Evolutionary conservation across 2,329 filamentous ascomycete species (phyloP).

Genomic region (Cladobotryum protrusum): DNA sequence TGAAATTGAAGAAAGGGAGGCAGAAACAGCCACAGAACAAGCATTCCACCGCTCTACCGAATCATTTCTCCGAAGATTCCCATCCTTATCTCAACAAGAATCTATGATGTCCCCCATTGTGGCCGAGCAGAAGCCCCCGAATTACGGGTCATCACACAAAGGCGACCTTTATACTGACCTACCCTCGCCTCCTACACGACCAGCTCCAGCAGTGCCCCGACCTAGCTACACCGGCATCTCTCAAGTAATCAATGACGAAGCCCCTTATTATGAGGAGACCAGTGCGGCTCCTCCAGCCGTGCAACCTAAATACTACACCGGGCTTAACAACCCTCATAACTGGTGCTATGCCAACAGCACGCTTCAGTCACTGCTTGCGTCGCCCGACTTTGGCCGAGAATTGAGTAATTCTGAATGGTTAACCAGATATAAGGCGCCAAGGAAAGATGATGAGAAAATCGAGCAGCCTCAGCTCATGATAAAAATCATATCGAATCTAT

Average conservation of each 20-base stretch:
- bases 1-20: constrained; percentile 47
- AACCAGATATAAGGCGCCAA: constrained; percentile 59
- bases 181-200: constrained; percentile 55
- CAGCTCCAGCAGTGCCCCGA: constrained; percentile 60
- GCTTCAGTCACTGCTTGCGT: constrained; percentile 75
- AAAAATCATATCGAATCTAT: constrained; percentile 52
- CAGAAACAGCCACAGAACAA: constrained; percentile 39
- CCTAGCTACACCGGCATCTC: constrained; percentile 74
- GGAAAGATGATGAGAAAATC: constrained; percentile 53
- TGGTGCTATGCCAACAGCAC: constrained; percentile 94
- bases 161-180: constrained; percentile 42
- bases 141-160: constrained; percentile 26
- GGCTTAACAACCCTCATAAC: constrained; percentile 71
- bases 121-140: constrained; percentile 18
- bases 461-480: constrained; percentile 53
- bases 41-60: constrained; percentile 65
- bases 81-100: constrained; percentile 59
- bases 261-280: constrained; percentile 30
- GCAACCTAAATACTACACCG: constrained; percentile 41
- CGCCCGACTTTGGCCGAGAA: constrained; percentile 60
- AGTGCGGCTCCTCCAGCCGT: constrained; percentile 30
- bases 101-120: constrained; percentile 47
- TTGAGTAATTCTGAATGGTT: constrained; percentile 54
- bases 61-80: constrained; percentile 78
- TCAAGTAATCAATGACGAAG: constrained; percentile 31